These are phyloP conservation scores for Solioccasus polychromus DNA, from an alignment of 768 basidiomycete species.

Conservation along the genomic window DNA sequence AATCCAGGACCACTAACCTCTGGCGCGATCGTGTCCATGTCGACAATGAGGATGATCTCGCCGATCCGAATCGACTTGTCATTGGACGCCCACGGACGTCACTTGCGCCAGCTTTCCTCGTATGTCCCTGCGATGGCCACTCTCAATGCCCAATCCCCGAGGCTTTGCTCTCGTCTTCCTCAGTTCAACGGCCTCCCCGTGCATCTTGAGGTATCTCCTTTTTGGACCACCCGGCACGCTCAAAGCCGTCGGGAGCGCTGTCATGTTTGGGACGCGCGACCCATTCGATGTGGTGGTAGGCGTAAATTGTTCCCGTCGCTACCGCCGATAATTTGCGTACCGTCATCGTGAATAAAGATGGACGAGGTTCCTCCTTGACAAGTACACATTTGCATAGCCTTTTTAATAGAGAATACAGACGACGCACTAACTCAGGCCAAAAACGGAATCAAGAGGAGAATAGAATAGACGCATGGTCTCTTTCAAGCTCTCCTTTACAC, in stretches of 20 bases:
- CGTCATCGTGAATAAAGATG: conserved; percentile 63
- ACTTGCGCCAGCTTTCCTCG: conserved; percentile 53
- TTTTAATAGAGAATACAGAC: conserved; percentile 68
- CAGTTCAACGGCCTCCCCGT: conserved; percentile 46
- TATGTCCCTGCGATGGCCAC: conserved; percentile 74
- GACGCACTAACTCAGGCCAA: conserved; percentile 50
- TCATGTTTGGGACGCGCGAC: conserved; percentile 56
- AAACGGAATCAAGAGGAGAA: not conserved
- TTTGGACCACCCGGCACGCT: conserved; percentile 78
- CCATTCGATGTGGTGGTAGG: conserved; percentile 56
- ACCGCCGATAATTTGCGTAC: conserved; percentile 48
- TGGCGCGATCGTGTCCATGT: conserved; percentile 86
- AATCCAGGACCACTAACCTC: conserved; percentile 37
- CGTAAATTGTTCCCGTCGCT: conserved; percentile 51
- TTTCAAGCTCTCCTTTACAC: conserved; percentile 81
- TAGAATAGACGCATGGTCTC: conserved; percentile 75
- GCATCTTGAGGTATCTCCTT: conserved; percentile 55
- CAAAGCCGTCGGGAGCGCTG: conserved; percentile 23
- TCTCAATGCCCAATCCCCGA: conserved; percentile 71
- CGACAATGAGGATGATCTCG: conserved; percentile 79
- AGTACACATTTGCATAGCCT: conserved; percentile 64
- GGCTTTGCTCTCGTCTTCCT: conserved; percentile 35
- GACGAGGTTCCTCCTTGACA: conserved; percentile 59
- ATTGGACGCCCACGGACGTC: conserved; percentile 75
- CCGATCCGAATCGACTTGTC: conserved; percentile 74